Base-by-base conservation (phyloP, 306 rosid genomes). In the Pachyrhizus erosus region DNA sequence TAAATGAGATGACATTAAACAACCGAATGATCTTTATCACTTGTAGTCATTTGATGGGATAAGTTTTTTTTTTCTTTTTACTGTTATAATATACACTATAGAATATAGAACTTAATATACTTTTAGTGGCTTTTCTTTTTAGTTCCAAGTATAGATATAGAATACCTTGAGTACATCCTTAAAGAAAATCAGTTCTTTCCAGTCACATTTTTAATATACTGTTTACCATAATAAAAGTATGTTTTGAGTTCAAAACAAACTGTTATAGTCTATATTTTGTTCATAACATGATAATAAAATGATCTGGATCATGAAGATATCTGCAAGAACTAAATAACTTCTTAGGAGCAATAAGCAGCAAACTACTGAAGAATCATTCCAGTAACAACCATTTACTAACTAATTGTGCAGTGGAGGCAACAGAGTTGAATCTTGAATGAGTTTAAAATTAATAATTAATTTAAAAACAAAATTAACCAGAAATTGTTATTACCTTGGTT, bases 81-180 rank as follows among this genome's bases (percentile, higher is more conserved):
- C 39, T 12, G 52, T n/a, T n/a, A n/a, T n/a, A n/a, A n/a, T n/a
- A n/a, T n/a, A n/a, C n/a, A n/a, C n/a, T 5, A 79, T 43, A 45
- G 46, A 84, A 51, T 24, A 74, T 12, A 68, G 18, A 79, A 66
- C 14, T 68, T 12, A 3, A 29, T 69, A 82, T 43, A 68, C n/a
- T 43, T 51, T 43, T 23, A 58, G 64, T 7, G 54, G 20, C 75
- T 21, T 45, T 57, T 46, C 57, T 33, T 43, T 76, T 31, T 58
- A 45, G 66, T 68, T 67, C 71, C 81, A 75, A 52, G 40, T 43
- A 51, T 82, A 75, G 62, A 75, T 18, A 34, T 81, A 73, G n/a
- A 61, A 69, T 55, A 7, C 82, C 73, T 62, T 31, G 18, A 18
- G 46, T 42, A 51, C 58, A 67, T 39, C 29, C 51, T 82, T 42